A percentile compares a stretch with the other conserved stretches of the same genome.
These are phyloP conservation scores for Sophora flavescens DNA, from an alignment of 306 rosid species.

Conservation along the genomic window DNA sequence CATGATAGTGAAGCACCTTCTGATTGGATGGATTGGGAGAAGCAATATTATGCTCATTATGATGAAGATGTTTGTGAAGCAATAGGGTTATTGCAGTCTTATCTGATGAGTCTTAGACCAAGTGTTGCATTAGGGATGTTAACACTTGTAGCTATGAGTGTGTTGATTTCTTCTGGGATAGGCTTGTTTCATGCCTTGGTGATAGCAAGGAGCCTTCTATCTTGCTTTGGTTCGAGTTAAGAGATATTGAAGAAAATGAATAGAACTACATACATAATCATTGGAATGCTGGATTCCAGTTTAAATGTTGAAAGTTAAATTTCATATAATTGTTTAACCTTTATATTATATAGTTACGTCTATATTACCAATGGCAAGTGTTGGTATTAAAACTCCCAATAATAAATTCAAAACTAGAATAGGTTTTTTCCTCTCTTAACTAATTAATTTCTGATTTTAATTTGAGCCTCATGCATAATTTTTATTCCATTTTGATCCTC, in stretches of 20 bases:
- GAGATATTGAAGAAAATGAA: neutral
- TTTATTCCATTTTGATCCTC: no score
- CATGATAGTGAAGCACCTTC: neutral
- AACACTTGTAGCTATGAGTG: conserved; percentile 25
- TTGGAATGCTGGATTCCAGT: no score
- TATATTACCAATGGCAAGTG: no score
- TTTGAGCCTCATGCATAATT: no score
- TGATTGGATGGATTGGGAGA: conserved; percentile 51
- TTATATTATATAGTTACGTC: no score
- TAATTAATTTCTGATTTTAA: no score
- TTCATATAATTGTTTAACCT: no score
- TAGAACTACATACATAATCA: no score
- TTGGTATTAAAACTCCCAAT: no score
- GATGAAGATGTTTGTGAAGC: conserved; percentile 44
- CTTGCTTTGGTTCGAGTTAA: neutral
- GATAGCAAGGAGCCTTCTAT: conserved; percentile 1
- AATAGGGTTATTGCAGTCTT: conserved; percentile 41
- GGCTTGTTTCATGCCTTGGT: conserved; percentile 33
- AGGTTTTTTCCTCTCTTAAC: no score
- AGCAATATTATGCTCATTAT: conserved; percentile 21
- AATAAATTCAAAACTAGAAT: no score
- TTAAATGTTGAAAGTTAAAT: no score
- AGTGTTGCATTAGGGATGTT: conserved; percentile 34
- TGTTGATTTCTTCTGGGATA: conserved; percentile 26
- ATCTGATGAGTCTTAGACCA: conserved; percentile 44